Evolutionary conservation across 2,329 filamentous ascomycete species (phyloP).

Genomic region (Pestalotiopsis sp.): DNA sequence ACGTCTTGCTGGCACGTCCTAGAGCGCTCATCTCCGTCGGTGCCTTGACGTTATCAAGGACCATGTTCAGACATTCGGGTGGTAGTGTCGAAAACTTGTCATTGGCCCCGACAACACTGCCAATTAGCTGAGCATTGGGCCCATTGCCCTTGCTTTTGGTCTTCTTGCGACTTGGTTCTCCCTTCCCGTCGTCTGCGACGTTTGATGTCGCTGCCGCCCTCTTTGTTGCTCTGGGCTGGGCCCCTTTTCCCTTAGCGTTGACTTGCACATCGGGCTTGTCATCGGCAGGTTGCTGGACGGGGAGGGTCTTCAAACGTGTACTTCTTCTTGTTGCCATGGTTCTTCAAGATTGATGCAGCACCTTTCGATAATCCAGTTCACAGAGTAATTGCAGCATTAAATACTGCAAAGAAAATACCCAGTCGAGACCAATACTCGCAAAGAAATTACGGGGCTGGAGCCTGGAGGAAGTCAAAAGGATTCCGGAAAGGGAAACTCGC

Average conservation of each 20-base stretch:
- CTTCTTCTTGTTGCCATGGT: conserved; percentile 7
- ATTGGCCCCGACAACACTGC: neutral
- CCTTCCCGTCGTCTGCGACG: neutral
- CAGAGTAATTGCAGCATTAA: neutral
- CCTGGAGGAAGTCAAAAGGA: neutral
- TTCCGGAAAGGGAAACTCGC: neutral
- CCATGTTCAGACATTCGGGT: conserved; percentile 12
- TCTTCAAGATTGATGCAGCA: neutral
- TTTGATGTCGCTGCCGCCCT: neutral
- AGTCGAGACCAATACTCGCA: neutral
- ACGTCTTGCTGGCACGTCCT: conserved; percentile 7
- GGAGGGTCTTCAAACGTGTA: neutral
- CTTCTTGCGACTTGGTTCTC: neutral
- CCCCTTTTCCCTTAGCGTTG: neutral
- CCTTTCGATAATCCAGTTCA: neutral
- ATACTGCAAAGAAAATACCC: neutral
- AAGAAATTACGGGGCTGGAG: neutral
- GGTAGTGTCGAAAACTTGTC: conserved; percentile 7
- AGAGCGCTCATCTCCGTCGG: conserved; percentile 1
- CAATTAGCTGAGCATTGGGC: neutral
- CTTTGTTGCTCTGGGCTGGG: neutral
- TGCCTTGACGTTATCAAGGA: conserved; percentile 6
- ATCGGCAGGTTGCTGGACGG: neutral
- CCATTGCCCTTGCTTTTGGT: neutral
- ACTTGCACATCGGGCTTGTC: neutral